Evolutionary conservation across 176 grass and related monocot genomes (phyloP).

Genomic region (Areca catechu): DNA sequence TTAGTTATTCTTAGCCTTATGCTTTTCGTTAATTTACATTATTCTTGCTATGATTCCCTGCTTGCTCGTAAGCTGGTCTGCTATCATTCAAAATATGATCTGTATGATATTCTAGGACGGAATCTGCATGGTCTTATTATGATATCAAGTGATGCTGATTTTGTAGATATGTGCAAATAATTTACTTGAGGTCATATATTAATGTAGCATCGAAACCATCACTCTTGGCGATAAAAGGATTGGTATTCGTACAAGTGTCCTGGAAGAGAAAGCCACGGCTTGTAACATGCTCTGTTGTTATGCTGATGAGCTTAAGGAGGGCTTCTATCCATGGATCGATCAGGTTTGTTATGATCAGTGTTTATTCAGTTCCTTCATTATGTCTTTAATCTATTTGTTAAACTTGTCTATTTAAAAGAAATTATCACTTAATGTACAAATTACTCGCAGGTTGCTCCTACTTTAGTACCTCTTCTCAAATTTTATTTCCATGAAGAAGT

Average conservation of each 20-base stretch:
- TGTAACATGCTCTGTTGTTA: constrained; percentile 99
- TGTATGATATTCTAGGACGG: too few species aligned
- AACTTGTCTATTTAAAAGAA: background rate
- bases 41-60: background rate
- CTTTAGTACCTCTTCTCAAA: constrained; percentile 89
- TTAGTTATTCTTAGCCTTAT: too few species aligned
- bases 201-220: constrained; percentile 82
- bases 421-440: constrained; percentile 13
- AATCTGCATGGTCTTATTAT: too few species aligned
- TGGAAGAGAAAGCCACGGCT: constrained; percentile 99
- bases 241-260: constrained; percentile 85
- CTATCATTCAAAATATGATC: too few species aligned
- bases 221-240: constrained; percentile 96
- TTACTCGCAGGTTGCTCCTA: constrained; percentile 76
- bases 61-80: background rate
- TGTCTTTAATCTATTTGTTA: background rate
- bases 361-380: background rate
- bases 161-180: too few species aligned
- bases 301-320: constrained; percentile 98
- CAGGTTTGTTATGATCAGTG: constrained; percentile 45
- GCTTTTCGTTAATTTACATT: too few species aligned
- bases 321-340: constrained; percentile 98
- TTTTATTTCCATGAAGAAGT: constrained; percentile 99
- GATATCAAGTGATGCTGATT: too few species aligned
- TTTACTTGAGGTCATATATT: background rate